A percentile compares a stretch with the other conserved stretches of the same genome.
Conservation (phyloP, 2,329 filamentous ascomycete species). For the Cladosporium sp. region DNA sequence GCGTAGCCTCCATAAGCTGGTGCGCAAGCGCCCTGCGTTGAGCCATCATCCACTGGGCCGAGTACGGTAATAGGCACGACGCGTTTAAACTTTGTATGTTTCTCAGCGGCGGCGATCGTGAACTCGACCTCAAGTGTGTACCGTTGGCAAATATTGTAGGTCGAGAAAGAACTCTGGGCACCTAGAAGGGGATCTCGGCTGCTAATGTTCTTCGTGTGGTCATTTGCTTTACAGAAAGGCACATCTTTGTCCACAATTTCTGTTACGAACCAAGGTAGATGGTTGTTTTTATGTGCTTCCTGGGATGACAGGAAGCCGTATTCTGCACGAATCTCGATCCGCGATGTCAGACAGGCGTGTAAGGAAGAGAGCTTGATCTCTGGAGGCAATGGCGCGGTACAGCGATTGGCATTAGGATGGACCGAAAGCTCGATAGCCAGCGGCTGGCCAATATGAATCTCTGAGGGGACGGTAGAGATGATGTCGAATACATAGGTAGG, state of each 20-base stretch:
- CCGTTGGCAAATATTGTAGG: slow-evolving; percentile 12
- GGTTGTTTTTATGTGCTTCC: neutral
- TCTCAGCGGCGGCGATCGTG: slow-evolving; percentile 1
- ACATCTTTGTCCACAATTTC: neutral
- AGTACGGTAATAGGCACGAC: neutral
- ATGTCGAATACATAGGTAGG: slow-evolving; percentile 19
- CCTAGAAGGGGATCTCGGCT: neutral
- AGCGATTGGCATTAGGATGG: slow-evolving; percentile 1
- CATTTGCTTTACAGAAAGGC: slow-evolving; percentile 12
- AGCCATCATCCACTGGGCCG: neutral
- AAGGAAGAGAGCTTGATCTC: slow-evolving; percentile 1
- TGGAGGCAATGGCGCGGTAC: slow-evolving; percentile 6
- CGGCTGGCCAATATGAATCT: slow-evolving; percentile 4
- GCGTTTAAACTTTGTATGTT: neutral
- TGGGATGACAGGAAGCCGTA: neutral
- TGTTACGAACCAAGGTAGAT: neutral
- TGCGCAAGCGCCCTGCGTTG: neutral
- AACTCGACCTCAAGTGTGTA: slow-evolving; percentile 8
- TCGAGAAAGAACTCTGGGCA: slow-evolving; percentile 3
- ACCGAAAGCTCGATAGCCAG: slow-evolving; percentile 5
- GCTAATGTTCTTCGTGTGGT: slow-evolving; percentile 1
- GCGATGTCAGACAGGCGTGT: neutral
- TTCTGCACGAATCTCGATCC: neutral
- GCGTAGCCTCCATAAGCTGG: neutral
- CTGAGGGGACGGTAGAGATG: neutral